These are phyloP conservation scores for Rauvolfia tetraphylla DNA, from an alignment of 257 asterid species.

Conservation along the genomic window DNA sequence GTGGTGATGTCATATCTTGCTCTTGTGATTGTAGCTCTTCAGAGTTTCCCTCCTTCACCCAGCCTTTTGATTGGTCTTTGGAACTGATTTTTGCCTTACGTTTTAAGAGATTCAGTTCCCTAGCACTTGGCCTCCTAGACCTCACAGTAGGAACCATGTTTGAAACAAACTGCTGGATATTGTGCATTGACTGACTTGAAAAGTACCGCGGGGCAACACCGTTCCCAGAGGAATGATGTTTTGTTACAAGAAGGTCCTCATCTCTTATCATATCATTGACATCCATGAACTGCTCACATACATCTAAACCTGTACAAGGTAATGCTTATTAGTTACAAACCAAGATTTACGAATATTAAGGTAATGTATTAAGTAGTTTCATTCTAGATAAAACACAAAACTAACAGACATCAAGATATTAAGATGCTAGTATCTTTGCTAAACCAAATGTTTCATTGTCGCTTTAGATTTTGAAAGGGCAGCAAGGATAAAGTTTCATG, in stretches of 20 bases:
- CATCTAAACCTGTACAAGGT: slow-evolving; percentile 67
- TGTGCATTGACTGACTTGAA: slow-evolving; percentile 54
- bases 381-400: background rate
- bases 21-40: slow-evolving; percentile 68
- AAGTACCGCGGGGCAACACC: slow-evolving; percentile 62
- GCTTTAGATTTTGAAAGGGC: background rate
- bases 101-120: slow-evolving; percentile 92
- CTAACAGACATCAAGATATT: background rate
- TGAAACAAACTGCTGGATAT: slow-evolving; percentile 74
- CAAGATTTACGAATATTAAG: slow-evolving; percentile 7
- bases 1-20: slow-evolving; percentile 65
- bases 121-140: slow-evolving; percentile 96
- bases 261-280: slow-evolving; percentile 93
- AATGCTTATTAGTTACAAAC: slow-evolving; percentile 19
- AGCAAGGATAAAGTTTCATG: background rate
- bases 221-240: slow-evolving; percentile 53
- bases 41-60: slow-evolving; percentile 77
- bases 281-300: slow-evolving; percentile 98
- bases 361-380: background rate
- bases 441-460: background rate
- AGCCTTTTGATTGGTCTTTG: slow-evolving; percentile 83
- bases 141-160: slow-evolving; percentile 76
- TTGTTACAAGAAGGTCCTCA: slow-evolving; percentile 81
- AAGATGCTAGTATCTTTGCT: background rate
- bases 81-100: slow-evolving; percentile 85